Percentiles rank a stretch among this genome's conserved stretches.
Evolutionary conservation across 2,329 filamentous ascomycete species (phyloP).

Genomic region (Aureobasidium uvarum): DNA sequence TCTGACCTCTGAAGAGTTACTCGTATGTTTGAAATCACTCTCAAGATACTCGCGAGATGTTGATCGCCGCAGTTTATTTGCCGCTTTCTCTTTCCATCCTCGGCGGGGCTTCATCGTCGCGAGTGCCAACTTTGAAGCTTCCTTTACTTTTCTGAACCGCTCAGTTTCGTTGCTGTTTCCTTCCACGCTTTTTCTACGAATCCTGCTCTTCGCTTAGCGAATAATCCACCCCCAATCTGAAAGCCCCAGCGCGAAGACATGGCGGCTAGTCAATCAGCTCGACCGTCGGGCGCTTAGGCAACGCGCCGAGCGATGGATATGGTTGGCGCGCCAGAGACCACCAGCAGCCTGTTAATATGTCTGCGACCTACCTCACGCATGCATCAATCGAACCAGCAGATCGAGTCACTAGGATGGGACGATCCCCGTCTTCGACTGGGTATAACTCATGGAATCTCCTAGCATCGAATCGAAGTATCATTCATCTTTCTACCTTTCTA

Average conservation of each 20-base stretch:
- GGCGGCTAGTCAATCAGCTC: not conserved
- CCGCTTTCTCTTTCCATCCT: not conserved
- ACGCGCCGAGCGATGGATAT: not conserved
- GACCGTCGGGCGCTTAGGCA: not conserved
- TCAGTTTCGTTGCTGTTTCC: not conserved
- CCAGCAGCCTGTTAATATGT: not conserved
- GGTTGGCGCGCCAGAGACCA: not conserved
- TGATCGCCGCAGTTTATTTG: no score
- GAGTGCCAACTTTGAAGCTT: not conserved
- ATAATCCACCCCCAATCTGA: not conserved
- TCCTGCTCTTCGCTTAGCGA: no score
- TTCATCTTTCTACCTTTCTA: not conserved
- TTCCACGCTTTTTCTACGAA: not conserved
- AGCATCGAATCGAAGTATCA: no score
- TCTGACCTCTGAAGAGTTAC: not conserved
- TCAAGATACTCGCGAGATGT: no score
- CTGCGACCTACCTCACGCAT: not conserved
- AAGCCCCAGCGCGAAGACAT: not conserved
- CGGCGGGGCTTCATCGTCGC: not conserved
- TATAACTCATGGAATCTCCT: not conserved
- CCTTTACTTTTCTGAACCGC: not conserved
- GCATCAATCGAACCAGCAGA: not conserved
- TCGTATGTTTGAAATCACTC: no score
- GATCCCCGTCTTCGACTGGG: not conserved
- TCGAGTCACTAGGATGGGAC: not conserved